A percentile compares a stretch with the other conserved stretches of the same genome.
Evolutionary conservation across 2,329 filamentous ascomycete genomes (phyloP).

Genomic region (Aureobasidium melanogenum): DNA sequence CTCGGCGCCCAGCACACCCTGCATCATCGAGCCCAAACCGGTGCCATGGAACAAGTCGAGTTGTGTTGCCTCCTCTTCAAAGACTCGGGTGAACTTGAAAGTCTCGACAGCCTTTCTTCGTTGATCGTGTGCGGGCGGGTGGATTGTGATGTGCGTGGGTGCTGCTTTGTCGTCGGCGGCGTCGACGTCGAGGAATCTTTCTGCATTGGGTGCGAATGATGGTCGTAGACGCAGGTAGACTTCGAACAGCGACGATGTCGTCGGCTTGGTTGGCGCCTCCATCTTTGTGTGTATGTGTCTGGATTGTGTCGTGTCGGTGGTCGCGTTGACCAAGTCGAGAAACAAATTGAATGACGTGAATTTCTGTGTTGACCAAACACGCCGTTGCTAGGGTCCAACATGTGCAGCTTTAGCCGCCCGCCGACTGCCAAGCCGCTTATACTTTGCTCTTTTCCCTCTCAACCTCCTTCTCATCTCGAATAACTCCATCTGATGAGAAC

Average conservation of each 20-base stretch:
- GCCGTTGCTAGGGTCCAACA: not conserved
- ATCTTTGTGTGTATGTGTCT: not conserved
- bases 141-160: constrained; percentile 44
- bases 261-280: constrained; percentile 15
- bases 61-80: constrained; percentile 77
- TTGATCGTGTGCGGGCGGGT: constrained; percentile 65
- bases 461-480: not conserved
- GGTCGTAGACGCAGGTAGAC: constrained; percentile 74
- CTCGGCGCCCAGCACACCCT: constrained; percentile 66
- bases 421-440: not conserved
- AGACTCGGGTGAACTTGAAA: constrained; percentile 90
- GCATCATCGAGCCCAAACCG: constrained; percentile 63
- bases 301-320: not conserved
- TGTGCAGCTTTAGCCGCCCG: not conserved
- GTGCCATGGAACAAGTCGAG: constrained; percentile 79
- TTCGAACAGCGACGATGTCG: constrained; percentile 62
- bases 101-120: constrained; percentile 75
- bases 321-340: not conserved
- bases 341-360: not conserved
- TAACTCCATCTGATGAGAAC: not conserved
- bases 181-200: constrained; percentile 76
- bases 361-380: constrained; percentile 1
- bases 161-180: constrained; percentile 26
- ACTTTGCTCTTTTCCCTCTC: not conserved
- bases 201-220: constrained; percentile 31